Conservation (phyloP, 2,329 filamentous ascomycete species). For the Mycosphaerella arachidis region DNA sequence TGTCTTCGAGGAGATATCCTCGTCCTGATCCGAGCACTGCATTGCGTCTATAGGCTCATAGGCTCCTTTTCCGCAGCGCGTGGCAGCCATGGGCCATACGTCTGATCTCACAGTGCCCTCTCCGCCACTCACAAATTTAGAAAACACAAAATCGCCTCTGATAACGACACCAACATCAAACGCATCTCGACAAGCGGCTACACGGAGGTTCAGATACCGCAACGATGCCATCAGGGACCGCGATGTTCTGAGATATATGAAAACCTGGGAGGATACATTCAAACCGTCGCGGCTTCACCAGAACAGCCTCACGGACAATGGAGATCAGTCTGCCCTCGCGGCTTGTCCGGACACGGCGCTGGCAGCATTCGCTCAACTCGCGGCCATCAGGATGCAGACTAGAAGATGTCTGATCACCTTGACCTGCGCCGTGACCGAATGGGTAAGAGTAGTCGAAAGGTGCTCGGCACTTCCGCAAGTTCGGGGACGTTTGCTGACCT, state of each 20-base stretch:
- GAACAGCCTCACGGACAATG: background rate
- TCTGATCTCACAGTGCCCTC: background rate
- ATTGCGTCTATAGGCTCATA: background rate
- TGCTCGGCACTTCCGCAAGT: no score
- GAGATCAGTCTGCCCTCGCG: background rate
- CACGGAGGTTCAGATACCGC: background rate
- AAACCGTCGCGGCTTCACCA: background rate
- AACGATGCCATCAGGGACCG: background rate
- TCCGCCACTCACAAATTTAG: background rate
- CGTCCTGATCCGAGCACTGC: background rate
- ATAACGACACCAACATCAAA: background rate
- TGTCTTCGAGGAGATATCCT: no score
- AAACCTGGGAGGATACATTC: background rate
- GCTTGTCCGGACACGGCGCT: conserved; percentile 30
- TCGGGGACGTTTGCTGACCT: no score
- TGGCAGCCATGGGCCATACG: background rate
- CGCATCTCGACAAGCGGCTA: background rate
- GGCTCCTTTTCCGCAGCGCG: background rate
- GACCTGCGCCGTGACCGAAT: conserved; percentile 45
- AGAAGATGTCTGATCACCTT: conserved; percentile 50
- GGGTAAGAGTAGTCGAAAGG: conserved; percentile 30
- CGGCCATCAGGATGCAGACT: conserved; percentile 46
- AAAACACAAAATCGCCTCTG: background rate
- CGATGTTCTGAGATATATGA: background rate
- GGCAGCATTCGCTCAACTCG: conserved; percentile 47